These are phyloP conservation scores for Wickerhamomyces sp. DNA, from an alignment of 1,139 yeast genomes.

Conservation along the genomic window DNA sequence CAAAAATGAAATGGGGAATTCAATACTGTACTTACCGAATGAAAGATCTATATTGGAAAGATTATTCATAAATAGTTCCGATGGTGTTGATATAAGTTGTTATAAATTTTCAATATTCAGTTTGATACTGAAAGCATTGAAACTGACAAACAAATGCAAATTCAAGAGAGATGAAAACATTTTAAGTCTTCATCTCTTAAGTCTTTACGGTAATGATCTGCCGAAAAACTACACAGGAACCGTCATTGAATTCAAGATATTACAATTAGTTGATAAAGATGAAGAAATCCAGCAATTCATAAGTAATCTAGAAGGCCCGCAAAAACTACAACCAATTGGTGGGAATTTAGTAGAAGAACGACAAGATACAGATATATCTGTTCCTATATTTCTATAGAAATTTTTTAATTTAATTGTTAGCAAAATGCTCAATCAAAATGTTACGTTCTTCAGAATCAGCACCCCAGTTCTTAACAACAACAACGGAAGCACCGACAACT, in stretches of 20 bases:
- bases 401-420: slow-evolving; percentile 53
- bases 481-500: slow-evolving; percentile 99
- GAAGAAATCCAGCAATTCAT: slow-evolving; percentile 24
- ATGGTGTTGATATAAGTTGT: slow-evolving; percentile 32
- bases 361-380: slow-evolving; percentile 15
- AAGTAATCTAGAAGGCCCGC: slow-evolving; percentile 21
- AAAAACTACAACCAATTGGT: too few species aligned
- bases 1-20: slow-evolving; percentile 62
- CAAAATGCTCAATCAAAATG: slow-evolving; percentile 94
- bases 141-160: slow-evolving; percentile 55
- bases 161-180: slow-evolving; percentile 51
- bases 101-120: slow-evolving; percentile 52
- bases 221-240: slow-evolving; percentile 51
- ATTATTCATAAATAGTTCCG: slow-evolving; percentile 29
- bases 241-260: slow-evolving; percentile 55
- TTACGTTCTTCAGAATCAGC: slow-evolving; percentile 98
- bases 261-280: slow-evolving; percentile 39
- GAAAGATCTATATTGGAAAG: slow-evolving; percentile 59
- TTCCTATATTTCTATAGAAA: slow-evolving; percentile 24
- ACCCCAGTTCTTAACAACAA: slow-evolving; percentile 99
- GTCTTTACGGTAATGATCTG: slow-evolving; percentile 26
- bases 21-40: slow-evolving; percentile 64
- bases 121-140: slow-evolving; percentile 50
- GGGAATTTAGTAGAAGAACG: slow-evolving; percentile 4
- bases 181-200: slow-evolving; percentile 30